Evolutionary conservation across 495 filamentous ascomycete genomes (phyloP).

Genomic region (Antarctomyces pellizariae): DNA sequence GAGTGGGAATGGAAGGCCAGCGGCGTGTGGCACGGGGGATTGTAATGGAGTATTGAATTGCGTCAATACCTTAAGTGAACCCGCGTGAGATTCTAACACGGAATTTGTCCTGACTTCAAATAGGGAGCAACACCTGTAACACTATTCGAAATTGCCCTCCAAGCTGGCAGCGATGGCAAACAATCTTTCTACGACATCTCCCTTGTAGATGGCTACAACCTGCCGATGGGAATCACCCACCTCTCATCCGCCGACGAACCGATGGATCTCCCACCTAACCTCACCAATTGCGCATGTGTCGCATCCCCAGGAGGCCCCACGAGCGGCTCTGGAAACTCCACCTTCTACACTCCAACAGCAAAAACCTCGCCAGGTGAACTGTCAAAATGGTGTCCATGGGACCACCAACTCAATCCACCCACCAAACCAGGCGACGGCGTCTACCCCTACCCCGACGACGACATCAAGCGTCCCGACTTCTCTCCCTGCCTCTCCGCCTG

Average conservation of each 20-base stretch:
- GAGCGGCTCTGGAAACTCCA: conserved; percentile 25
- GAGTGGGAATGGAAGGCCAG: conserved; percentile 16
- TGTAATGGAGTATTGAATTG: conserved; percentile 45
- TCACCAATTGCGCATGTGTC: conserved; percentile 52
- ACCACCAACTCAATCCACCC: conserved; percentile 39
- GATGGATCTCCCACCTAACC: conserved; percentile 38
- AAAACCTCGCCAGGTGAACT: conserved; percentile 22
- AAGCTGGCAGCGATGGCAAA: conserved; percentile 25
- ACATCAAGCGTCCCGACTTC: conserved; percentile 38
- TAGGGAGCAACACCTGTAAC: conserved; percentile 42
- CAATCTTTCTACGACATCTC: conserved; percentile 69
- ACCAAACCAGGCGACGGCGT: conserved; percentile 39
- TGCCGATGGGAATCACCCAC: conserved; percentile 44
- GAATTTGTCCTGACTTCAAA: conserved; percentile 7
- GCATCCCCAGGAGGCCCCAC: conserved; percentile 26
- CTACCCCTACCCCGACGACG: conserved; percentile 53
- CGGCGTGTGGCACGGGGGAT: conserved; percentile 49
- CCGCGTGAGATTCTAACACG: background rate
- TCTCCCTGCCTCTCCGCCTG: conserved; percentile 52
- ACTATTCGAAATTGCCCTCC: conserved; percentile 53
- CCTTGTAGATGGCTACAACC: conserved; percentile 66
- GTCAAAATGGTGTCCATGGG: conserved; percentile 54
- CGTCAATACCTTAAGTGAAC: conserved; percentile 30
- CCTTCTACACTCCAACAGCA: conserved; percentile 41
- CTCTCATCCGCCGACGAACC: conserved; percentile 29